Conservation (phyloP, 106 monocot genomes). For the Agapanthus africanus region DNA sequence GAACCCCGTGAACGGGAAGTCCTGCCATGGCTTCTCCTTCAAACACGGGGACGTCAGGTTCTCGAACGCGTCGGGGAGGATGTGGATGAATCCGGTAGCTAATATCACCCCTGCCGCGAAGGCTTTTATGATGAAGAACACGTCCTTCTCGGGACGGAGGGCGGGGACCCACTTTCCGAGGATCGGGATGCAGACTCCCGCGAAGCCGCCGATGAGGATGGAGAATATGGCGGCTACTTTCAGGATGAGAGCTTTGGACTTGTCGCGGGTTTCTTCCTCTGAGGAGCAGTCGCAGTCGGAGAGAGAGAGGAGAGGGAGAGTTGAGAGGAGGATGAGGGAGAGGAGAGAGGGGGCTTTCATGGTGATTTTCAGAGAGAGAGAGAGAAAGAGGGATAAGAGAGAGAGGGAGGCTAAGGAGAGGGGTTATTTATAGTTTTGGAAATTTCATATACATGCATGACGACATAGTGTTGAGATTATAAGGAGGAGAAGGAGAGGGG, state of each 20-base stretch:
- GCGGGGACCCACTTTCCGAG: conserved; percentile 26
- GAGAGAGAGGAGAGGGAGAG: conserved; percentile 5
- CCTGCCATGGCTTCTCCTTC: conserved; percentile 24
- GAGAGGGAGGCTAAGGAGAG: no score
- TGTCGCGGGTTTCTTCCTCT: neutral
- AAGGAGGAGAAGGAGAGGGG: no score
- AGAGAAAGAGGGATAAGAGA: neutral
- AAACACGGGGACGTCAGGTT: conserved; percentile 36
- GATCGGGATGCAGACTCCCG: conserved; percentile 30
- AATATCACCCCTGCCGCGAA: conserved; percentile 62
- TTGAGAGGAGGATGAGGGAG: neutral
- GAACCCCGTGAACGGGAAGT: conserved; percentile 51
- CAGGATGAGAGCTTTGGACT: conserved; percentile 5
- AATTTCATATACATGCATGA: no score
- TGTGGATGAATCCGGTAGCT: conserved; percentile 50
- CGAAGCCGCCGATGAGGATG: conserved; percentile 28
- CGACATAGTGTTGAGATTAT: no score
- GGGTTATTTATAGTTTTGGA: no score
- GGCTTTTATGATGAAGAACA: conserved; percentile 50
- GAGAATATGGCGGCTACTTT: conserved; percentile 37
- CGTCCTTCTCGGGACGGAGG: conserved; percentile 23
- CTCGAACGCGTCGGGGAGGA: conserved; percentile 34
- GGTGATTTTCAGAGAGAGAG: neutral
- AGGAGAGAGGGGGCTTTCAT: neutral
- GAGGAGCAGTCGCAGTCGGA: conserved; percentile 25